A percentile compares a stretch with the other conserved stretches of the same genome.
These are phyloP conservation scores for Daucus carota DNA, from an alignment of 129 eudicot species.

Conservation along the genomic window DNA sequence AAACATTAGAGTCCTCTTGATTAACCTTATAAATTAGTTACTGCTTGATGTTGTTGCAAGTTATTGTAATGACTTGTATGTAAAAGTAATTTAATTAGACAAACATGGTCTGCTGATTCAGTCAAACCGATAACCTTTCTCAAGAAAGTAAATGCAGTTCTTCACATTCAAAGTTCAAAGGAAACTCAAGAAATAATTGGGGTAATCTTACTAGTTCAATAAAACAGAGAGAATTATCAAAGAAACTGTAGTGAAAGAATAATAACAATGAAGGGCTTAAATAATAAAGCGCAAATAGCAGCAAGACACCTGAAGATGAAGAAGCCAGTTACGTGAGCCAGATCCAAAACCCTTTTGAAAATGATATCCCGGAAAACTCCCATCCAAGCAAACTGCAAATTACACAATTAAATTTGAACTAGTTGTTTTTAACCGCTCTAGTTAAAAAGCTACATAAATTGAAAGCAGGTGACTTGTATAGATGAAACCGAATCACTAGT, in stretches of 20 bases:
- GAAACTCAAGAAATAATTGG: neutral
- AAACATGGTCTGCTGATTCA: neutral
- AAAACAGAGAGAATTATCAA: neutral
- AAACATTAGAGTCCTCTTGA: neutral
- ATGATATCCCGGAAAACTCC: constrained; percentile 82
- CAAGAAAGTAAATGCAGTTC: neutral
- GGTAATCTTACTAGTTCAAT: neutral
- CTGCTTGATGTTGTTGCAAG: neutral
- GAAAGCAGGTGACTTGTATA: no score
- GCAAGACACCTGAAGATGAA: constrained; percentile 65
- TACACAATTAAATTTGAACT: neutral
- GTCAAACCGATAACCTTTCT: neutral
- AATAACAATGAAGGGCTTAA: neutral
- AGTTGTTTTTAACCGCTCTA: no score
- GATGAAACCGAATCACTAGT: no score
- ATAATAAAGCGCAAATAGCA: neutral
- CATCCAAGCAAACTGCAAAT: constrained; percentile 87
- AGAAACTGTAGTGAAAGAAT: neutral
- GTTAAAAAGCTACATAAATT: no score
- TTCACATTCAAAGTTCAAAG: neutral
- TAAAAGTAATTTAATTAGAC: neutral
- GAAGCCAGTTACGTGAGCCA: constrained; percentile 69
- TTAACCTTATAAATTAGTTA: neutral
- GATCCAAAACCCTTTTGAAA: constrained; percentile 69
- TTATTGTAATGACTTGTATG: neutral